A percentile compares a stretch with the other conserved stretches of the same genome.
phyloP scores from a whole-genome alignment of 2,329 filamentous ascomycete species.

The Cladophialophora exuberans region DNA sequence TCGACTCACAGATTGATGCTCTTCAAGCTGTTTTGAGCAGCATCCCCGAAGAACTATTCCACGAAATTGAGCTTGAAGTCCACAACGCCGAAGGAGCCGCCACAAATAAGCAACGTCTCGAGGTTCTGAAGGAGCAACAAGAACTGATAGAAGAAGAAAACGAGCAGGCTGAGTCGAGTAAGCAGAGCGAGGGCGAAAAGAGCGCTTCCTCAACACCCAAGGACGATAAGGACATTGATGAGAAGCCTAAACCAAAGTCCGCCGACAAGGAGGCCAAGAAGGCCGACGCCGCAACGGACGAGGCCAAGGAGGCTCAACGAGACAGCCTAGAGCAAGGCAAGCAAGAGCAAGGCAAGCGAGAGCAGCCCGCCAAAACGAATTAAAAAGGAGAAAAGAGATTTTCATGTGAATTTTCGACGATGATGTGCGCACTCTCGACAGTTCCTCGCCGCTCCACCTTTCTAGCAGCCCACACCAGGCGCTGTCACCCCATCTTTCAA shows the following conservation, averaged over 20 bases:
- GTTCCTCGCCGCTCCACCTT: no score
- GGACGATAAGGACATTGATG: constrained; percentile 90
- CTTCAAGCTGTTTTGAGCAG: constrained; percentile 89
- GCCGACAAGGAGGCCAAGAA: constrained; percentile 48
- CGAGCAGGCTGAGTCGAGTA: constrained; percentile 81
- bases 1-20: constrained; percentile 87
- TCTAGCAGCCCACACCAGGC: no score
- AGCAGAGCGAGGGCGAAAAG: constrained; percentile 52
- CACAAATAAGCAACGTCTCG: constrained; percentile 97
- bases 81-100: constrained; percentile 95
- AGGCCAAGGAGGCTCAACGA: constrained; percentile 52
- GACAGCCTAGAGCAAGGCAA: constrained; percentile 44
- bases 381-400: no score
- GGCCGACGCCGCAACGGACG: constrained; percentile 55
- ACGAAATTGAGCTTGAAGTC: constrained; percentile 98
- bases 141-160: constrained; percentile 98
- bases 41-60: constrained; percentile 97
- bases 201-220: constrained; percentile 51
- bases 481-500: no score
- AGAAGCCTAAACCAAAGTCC: constrained; percentile 69
- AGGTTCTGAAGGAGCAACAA: constrained; percentile 97
- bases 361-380: no score
- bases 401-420: no score
- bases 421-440: constrained; percentile 3
- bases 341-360: constrained; percentile 40